phyloP scores from a whole-genome alignment of 1,139 yeast genomes.

The Hemisphaericaspora subhashii region DNA sequence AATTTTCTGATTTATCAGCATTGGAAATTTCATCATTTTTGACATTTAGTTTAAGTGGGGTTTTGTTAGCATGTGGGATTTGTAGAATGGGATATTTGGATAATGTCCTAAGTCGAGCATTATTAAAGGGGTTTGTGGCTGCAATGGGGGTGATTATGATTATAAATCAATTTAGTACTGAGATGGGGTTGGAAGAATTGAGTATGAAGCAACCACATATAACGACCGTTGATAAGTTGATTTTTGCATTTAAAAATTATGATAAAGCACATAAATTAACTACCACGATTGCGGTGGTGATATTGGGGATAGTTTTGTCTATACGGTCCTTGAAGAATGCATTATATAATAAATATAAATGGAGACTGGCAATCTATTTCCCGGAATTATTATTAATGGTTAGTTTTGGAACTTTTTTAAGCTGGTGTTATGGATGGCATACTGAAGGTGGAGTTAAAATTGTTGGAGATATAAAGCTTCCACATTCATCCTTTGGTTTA shows the following conservation, averaged over 20 bases:
- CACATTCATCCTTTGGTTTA: slow-evolving; percentile 12
- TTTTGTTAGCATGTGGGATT: slow-evolving; percentile 29
- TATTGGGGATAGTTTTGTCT: slow-evolving; percentile 23
- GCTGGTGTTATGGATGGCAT: slow-evolving; percentile 25
- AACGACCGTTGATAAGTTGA: slow-evolving; percentile 25
- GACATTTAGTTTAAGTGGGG: slow-evolving; percentile 25
- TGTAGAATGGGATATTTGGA: slow-evolving; percentile 33
- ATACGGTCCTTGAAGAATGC: slow-evolving; percentile 21
- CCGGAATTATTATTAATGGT: slow-evolving; percentile 38
- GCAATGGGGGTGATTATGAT: slow-evolving; percentile 40
- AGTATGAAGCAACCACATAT: slow-evolving; percentile 22
- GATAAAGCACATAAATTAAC: slow-evolving; percentile 23
- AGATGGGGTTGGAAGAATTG: slow-evolving; percentile 26
- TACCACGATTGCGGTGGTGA: slow-evolving; percentile 20
- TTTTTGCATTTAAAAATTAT: slow-evolving; percentile 19
- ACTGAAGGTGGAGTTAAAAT: slow-evolving; percentile 27
- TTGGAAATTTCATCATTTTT: slow-evolving; percentile 28
- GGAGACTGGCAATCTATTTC: slow-evolving; percentile 24
- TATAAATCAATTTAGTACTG: slow-evolving; percentile 29
- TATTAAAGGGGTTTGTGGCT: slow-evolving; percentile 35
- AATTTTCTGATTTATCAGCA: slow-evolving; percentile 16
- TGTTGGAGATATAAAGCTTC: slow-evolving; percentile 24
- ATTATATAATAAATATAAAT: slow-evolving; percentile 19
- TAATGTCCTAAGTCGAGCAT: slow-evolving; percentile 31
- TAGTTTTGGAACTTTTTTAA: slow-evolving; percentile 25